Base-by-base conservation (phyloP, 768 basidiomycete genomes). In the Tulasnella sp. region DNA sequence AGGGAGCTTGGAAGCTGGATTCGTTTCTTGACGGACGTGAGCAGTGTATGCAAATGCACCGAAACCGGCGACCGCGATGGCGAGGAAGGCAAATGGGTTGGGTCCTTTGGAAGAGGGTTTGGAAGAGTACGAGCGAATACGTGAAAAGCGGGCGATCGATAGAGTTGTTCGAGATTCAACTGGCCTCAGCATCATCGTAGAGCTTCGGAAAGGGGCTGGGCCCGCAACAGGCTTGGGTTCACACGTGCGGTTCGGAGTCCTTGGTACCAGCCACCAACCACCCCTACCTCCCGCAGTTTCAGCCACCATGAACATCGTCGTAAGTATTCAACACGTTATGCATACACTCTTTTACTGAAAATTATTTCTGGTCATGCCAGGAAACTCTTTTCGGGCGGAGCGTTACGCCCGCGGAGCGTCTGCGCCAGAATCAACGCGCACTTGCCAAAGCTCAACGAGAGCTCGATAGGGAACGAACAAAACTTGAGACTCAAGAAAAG, bases 361-460 rank as follows among this genome's bases (percentile, higher is more conserved):
- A 29, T 32, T 75, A 15, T 74, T 23, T 72, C 44, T 81, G 77
- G 72, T 51, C 75, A 2, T 77, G n/a, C 73, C 81, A 98, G 96
- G 97, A 99, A 88, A 91, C 93, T 0, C 91, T 99, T 61, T 99
- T 99, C 84, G 97, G 97, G 13, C 91, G 95, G 70, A 91, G 94
- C 1, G 89, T 98, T 39, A 98, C 97, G 23, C 98, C 98, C 23
- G 97, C 97, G 35, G 98, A 99, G 85, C 91, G 96, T 77, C 89
- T 99, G 80, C 92, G 97, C 77, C 95, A 98, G 85, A 96, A 99
- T 84, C 98, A 99, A 84, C 92, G 97, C 46, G 90, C 95, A 3
- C 90, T 99, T 80, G 92, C 94, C 46, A 98, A 99, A 84, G 98
- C 98, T 10, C 96, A 99, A 85, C 92, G 98, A 71, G 98, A 99